Conservation (phyloP, 345 rosid genomes). For the Gossypium anomalum region DNA sequence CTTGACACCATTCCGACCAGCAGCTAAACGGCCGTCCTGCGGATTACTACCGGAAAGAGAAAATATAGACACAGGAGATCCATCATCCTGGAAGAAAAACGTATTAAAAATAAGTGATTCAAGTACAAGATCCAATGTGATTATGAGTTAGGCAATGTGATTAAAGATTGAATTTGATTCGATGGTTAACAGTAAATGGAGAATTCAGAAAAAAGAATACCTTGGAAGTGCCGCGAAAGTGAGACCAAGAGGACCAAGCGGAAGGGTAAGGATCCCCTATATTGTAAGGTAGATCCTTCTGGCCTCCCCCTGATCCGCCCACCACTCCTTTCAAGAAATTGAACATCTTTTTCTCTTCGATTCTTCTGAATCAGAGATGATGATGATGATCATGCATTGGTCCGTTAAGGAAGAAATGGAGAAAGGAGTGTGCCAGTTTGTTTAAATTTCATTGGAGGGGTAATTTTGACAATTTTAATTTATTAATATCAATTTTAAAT, state of each 20-base stretch:
- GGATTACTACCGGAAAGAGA: conserved; percentile 71
- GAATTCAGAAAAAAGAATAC: conserved; percentile 18
- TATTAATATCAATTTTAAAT: background rate
- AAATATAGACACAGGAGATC: conserved; percentile 86
- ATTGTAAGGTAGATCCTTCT: conserved; percentile 93
- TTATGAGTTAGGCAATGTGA: background rate
- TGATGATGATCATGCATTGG: background rate
- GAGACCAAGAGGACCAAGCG: conserved; percentile 96
- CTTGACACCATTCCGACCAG: conserved; percentile 95
- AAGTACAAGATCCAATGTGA: background rate
- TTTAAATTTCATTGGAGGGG: background rate
- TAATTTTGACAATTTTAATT: too few species aligned
- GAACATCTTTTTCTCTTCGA: conserved; percentile 41
- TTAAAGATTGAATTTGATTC: background rate
- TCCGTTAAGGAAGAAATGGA: background rate
- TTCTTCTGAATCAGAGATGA: background rate
- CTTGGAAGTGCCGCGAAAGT: conserved; percentile 88
- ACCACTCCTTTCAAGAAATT: conserved; percentile 92
- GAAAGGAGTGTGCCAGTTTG: background rate
- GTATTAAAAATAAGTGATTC: too few species aligned
- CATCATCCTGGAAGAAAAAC: conserved; percentile 62
- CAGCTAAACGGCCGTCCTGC: conserved; percentile 89
- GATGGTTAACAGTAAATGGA: background rate
- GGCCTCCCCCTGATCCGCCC: conserved; percentile 83
- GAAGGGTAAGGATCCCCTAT: conserved; percentile 82